A percentile compares a stretch with the other conserved stretches of the same genome.
These are phyloP conservation scores for Mucor ambiguus DNA, from an alignment of 371 early-diverging fungal species.

Conservation along the genomic window DNA sequence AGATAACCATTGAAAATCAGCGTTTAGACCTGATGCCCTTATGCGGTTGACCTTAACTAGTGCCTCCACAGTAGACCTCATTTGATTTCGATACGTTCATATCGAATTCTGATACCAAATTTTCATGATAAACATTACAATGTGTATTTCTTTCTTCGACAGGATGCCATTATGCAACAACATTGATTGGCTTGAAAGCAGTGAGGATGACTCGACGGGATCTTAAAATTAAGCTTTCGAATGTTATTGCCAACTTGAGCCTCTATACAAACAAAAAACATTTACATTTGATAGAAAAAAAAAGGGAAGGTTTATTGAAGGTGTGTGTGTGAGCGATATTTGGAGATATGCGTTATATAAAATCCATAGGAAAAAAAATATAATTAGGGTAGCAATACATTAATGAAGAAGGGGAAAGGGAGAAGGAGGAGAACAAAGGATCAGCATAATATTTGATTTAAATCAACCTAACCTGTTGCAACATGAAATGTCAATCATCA, in stretches of 20 bases:
- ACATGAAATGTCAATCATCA: not conserved
- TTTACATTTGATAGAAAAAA: not conserved
- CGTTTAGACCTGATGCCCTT: not conserved
- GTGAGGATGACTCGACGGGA: not conserved
- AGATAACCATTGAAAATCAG: not conserved
- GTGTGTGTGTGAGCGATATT: slow-evolving; percentile 1
- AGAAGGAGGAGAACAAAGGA: not conserved
- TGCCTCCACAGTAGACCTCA: not conserved
- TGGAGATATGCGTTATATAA: slow-evolving; percentile 1
- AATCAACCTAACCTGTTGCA: not conserved
- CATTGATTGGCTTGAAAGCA: slow-evolving; percentile 1
- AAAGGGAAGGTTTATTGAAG: not conserved
- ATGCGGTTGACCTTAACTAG: not conserved
- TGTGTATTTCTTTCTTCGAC: not conserved
- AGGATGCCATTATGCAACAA: slow-evolving; percentile 1
- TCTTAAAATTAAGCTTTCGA: not conserved
- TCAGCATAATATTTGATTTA: not conserved
- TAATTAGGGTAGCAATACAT: slow-evolving; percentile 9
- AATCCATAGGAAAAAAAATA: not conserved
- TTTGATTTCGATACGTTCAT: not conserved
- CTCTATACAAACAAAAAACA: not conserved
- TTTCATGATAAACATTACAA: not conserved
- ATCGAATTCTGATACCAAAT: not conserved
- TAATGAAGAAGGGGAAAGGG: not conserved
- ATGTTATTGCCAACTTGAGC: not conserved